Percentiles rank a stretch among this genome's conserved stretches.
These are phyloP conservation scores for Xylaria nigripes DNA, from an alignment of 495 filamentous ascomycete species.

Conservation along the genomic window DNA sequence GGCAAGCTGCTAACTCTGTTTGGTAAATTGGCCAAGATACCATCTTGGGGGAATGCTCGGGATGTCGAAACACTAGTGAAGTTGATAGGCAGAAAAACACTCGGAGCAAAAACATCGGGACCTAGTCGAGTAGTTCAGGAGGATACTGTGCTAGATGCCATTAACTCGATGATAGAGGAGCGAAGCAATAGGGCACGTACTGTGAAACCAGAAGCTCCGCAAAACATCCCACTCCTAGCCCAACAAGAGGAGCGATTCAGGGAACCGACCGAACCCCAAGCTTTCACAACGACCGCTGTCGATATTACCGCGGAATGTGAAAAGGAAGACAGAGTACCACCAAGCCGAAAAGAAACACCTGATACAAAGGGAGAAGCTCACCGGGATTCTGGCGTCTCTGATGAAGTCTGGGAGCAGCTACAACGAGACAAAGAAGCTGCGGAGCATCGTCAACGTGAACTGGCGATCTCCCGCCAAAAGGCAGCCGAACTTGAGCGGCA, in stretches of 20 bases:
- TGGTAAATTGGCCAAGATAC: slow-evolving; percentile 31
- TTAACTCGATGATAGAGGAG: slow-evolving; percentile 42
- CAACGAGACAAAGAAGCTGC: slow-evolving; percentile 38
- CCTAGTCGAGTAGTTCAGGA: slow-evolving; percentile 22
- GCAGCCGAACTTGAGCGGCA: slow-evolving; percentile 17
- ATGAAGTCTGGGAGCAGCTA: slow-evolving; percentile 54
- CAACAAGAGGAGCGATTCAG: background rate
- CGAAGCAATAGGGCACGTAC: slow-evolving; percentile 22
- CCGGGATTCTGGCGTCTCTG: slow-evolving; percentile 51
- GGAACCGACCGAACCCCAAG: slow-evolving; percentile 7
- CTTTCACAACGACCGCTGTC: slow-evolving; percentile 1
- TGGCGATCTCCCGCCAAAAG: background rate
- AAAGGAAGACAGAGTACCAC: background rate
- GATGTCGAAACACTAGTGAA: slow-evolving; percentile 55
- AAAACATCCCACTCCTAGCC: background rate
- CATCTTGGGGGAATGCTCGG: slow-evolving; percentile 61
- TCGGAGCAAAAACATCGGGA: slow-evolving; percentile 26
- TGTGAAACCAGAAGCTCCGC: background rate
- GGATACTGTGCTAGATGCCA: slow-evolving; percentile 27
- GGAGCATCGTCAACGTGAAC: slow-evolving; percentile 20
- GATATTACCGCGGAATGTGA: slow-evolving; percentile 5
- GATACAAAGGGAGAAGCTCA: background rate
- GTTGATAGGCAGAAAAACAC: slow-evolving; percentile 37
- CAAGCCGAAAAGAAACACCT: background rate
- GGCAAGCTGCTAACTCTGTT: slow-evolving; percentile 33